Evolutionary conservation across 2,329 filamentous ascomycete genomes (phyloP).

Genomic region (Fusarium bactridioides): DNA sequence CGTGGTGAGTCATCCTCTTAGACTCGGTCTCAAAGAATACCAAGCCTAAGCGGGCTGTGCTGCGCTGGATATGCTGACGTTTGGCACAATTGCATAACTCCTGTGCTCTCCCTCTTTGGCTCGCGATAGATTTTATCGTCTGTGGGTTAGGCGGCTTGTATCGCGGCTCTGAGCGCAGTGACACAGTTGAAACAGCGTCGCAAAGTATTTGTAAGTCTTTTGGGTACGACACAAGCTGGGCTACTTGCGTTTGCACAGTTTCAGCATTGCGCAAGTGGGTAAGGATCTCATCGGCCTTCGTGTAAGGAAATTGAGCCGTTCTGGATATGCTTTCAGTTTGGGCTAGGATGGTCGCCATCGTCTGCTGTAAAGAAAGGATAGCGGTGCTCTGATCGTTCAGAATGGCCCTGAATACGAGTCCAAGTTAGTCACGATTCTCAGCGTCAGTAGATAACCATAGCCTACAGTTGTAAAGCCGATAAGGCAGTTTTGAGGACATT

Average conservation of each 20-base stretch:
- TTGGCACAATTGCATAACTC: not conserved
- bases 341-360: not conserved
- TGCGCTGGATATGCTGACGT: not conserved
- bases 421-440: not conserved
- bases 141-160: not conserved
- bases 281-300: not conserved
- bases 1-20: not conserved
- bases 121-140: not conserved
- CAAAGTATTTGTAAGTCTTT: not conserved
- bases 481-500: not conserved
- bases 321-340: not conserved
- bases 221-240: not conserved
- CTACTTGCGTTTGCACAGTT: not conserved
- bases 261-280: rapidly evolving
- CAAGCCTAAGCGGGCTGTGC: not conserved
- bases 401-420: rapidly evolving
- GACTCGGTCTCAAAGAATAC: not conserved
- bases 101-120: not conserved
- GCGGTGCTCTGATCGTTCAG: not conserved
- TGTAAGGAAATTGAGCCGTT: not conserved
- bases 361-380: rapidly evolving
- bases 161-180: not conserved
- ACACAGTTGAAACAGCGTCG: not conserved
- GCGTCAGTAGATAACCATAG: no score
- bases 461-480: not conserved